Percentiles rank a stretch among this genome's conserved stretches.
Evolutionary conservation across 1,284 basidiomycete genomes (phyloP).

Genomic region (Ganoderma lucidum): DNA sequence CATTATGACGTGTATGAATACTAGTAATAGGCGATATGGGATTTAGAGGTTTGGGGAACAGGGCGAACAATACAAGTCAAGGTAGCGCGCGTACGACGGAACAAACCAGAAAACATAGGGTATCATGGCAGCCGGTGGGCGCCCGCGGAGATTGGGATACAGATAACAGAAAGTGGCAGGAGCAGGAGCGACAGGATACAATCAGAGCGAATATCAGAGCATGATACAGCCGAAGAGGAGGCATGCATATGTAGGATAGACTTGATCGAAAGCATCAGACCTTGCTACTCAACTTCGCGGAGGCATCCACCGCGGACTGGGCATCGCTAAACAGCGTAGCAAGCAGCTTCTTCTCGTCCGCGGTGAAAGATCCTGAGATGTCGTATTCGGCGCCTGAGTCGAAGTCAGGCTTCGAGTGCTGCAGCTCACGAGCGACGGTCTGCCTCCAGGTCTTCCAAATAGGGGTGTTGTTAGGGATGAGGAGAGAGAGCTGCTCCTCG

Average conservation of each 20-base stretch:
- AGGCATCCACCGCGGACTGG: conserved; percentile 26
- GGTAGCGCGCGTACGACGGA: not conserved
- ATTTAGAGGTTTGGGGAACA: not conserved
- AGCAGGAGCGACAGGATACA: not conserved
- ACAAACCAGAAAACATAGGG: not conserved
- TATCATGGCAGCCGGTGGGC: not conserved
- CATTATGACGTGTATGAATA: not conserved
- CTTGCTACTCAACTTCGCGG: conserved; percentile 4
- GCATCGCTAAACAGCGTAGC: conserved; percentile 29
- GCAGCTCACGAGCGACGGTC: conserved; percentile 24
- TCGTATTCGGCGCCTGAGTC: not conserved
- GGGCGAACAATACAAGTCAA: not conserved
- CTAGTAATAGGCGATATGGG: not conserved
- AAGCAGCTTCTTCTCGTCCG: conserved; percentile 23
- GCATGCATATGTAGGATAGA: not conserved
- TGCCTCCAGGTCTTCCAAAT: conserved; percentile 30
- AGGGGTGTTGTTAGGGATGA: conserved; percentile 33
- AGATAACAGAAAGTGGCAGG: not conserved
- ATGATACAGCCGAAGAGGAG: not conserved
- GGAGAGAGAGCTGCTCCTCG: conserved; percentile 30
- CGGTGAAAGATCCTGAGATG: conserved; percentile 14
- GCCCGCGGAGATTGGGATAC: not conserved
- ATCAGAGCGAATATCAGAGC: not conserved
- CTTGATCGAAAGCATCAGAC: not conserved
- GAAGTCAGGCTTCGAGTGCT: conserved; percentile 22